Evolutionary conservation across 352 stramenopile species (phyloP).

Genomic region (Pythium pyrilobum): DNA sequence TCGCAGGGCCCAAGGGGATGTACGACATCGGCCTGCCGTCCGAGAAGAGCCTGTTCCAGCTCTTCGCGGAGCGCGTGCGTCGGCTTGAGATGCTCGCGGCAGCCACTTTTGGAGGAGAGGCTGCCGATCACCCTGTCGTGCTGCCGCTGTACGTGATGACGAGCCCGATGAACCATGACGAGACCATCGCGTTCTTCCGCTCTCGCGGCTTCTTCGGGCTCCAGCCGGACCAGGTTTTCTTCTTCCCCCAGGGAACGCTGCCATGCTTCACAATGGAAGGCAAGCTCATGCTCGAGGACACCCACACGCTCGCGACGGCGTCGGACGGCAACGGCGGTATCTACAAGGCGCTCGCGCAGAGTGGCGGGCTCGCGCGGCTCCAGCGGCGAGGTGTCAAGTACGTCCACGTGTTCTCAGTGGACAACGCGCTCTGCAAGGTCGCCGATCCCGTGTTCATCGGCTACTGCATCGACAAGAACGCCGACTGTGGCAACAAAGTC

Average conservation of each 20-base stretch:
- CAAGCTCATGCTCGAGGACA: constrained; percentile 95
- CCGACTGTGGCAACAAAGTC: constrained; percentile 97
- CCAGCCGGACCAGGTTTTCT: constrained; percentile 80
- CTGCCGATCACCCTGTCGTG: not conserved
- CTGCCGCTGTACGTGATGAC: constrained; percentile 97
- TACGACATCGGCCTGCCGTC: constrained; percentile 93
- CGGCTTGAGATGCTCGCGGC: constrained; percentile 43
- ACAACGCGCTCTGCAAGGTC: constrained; percentile 96
- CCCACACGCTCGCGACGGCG: constrained; percentile 79
- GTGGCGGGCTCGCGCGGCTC: constrained; percentile 88
- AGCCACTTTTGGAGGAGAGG: constrained; percentile 2
- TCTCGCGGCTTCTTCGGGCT: constrained; percentile 92
- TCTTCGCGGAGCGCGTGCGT: constrained; percentile 91
- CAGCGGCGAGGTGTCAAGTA: constrained; percentile 85
- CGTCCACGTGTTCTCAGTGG: constrained; percentile 96
- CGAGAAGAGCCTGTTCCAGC: constrained; percentile 90
- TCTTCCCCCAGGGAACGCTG: constrained; percentile 96
- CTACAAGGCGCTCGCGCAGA: constrained; percentile 91
- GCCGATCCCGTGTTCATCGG: constrained; percentile 96
- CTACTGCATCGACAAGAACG: constrained; percentile 91
- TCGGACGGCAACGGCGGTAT: constrained; percentile 98
- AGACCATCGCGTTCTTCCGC: constrained; percentile 90
- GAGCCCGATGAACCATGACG: constrained; percentile 94
- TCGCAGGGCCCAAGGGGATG: constrained; percentile 93
- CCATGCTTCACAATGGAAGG: constrained; percentile 93